Evolutionary conservation across 2,329 filamentous ascomycete genomes (phyloP).

Genomic region (Diaporthe sp.): DNA sequence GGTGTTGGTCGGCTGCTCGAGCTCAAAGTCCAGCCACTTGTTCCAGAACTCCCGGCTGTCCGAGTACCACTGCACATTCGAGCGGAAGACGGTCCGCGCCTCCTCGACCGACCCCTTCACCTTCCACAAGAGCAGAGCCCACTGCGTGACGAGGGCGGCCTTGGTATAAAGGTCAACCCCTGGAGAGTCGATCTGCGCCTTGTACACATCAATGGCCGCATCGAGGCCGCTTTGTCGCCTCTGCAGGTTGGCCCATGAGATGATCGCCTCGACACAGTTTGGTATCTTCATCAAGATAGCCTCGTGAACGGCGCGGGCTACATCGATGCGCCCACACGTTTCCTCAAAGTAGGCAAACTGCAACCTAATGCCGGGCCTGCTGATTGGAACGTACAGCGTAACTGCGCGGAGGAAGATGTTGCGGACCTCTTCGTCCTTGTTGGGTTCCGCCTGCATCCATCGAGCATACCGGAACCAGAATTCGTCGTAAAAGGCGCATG

Average conservation of each 20-base stretch:
- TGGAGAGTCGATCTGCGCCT: constrained; percentile 81
- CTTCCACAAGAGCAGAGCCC: constrained; percentile 90
- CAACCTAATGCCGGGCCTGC: constrained; percentile 83
- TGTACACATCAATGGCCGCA: constrained; percentile 86
- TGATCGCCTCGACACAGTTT: constrained; percentile 86
- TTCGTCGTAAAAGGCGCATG: constrained; percentile 94
- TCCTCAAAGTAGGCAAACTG: constrained; percentile 98
- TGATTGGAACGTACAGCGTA: constrained; percentile 87
- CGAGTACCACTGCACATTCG: constrained; percentile 85
- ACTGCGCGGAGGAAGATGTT: constrained; percentile 92
- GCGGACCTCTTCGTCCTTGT: constrained; percentile 89
- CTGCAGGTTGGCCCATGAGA: constrained; percentile 88
- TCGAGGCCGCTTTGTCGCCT: constrained; percentile 87
- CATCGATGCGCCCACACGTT: constrained; percentile 78
- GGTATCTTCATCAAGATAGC: constrained; percentile 83
- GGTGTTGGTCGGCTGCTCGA: constrained; percentile 80
- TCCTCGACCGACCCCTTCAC: constrained; percentile 84
- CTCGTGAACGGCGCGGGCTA: constrained; percentile 87
- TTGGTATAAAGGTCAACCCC: constrained; percentile 83
- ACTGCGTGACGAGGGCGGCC: constrained; percentile 88
- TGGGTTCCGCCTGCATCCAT: constrained; percentile 88
- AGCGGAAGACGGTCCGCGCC: constrained; percentile 84
- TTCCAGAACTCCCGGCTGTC: constrained; percentile 92
- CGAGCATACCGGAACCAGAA: constrained; percentile 98
- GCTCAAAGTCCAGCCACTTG: constrained; percentile 89